Evolutionary conservation across 176 grass and related monocot genomes (phyloP).

Genomic region (Paspalum vaginatum): DNA sequence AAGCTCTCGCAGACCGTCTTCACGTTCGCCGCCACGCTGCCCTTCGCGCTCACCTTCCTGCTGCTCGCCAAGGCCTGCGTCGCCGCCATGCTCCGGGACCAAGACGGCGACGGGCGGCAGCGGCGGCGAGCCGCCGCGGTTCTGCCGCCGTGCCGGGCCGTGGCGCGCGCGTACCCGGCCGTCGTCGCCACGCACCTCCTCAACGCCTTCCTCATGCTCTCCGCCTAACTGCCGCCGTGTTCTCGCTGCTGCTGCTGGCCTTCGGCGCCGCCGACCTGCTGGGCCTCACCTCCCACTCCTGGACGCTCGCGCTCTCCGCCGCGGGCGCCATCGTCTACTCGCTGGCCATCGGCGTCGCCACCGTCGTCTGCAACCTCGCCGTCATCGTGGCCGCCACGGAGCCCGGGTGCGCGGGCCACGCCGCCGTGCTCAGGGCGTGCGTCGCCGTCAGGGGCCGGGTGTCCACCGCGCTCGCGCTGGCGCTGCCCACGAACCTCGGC

Average conservation of each 20-base stretch:
- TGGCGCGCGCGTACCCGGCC: constrained; percentile 53
- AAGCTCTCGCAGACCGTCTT: constrained; percentile 86
- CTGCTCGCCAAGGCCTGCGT: constrained; percentile 80
- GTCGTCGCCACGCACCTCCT: constrained; percentile 65
- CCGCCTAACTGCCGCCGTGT: constrained; percentile 75
- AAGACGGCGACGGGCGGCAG: neutral
- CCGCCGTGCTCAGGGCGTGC: constrained; percentile 70
- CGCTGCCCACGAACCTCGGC: constrained; percentile 72
- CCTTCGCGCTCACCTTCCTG: constrained; percentile 67
- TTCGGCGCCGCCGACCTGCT: constrained; percentile 67
- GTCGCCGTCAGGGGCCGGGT: constrained; percentile 48
- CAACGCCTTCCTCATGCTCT: constrained; percentile 60
- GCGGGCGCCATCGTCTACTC: constrained; percentile 74
- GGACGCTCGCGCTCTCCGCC: constrained; percentile 58
- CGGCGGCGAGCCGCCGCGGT: neutral
- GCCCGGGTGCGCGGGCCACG: constrained; percentile 43
- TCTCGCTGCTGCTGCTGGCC: constrained; percentile 78
- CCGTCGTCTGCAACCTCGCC: constrained; percentile 79
- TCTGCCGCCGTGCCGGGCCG: constrained; percentile 40
- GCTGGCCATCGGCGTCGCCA: constrained; percentile 58
- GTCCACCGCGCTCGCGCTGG: constrained; percentile 62
- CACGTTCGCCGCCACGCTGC: constrained; percentile 63
- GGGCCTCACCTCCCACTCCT: constrained; percentile 38
- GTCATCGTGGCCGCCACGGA: constrained; percentile 69
- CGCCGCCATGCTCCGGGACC: constrained; percentile 47